phyloP scores from a whole-genome alignment of 306 rosid species.

The Castanea mollissima region DNA sequence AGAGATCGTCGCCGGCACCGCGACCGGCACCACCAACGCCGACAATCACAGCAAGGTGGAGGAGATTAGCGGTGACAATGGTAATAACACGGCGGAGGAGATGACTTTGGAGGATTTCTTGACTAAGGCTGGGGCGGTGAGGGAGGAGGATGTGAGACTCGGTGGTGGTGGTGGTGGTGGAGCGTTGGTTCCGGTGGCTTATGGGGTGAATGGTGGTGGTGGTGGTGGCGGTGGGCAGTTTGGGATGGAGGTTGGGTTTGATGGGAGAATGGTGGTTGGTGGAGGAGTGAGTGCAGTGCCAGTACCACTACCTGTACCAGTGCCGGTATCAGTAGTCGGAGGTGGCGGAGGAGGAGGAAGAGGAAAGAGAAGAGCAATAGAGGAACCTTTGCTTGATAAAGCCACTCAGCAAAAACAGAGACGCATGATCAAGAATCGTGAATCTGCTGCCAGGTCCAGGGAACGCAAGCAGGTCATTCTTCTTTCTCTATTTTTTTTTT shows the following conservation, averaged over 20 bases:
- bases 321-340: background rate
- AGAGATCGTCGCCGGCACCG: constrained; percentile 48
- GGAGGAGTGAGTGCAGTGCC: constrained; percentile 23
- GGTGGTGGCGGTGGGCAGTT: constrained; percentile 32
- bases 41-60: background rate
- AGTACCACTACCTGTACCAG: background rate
- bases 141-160: constrained; percentile 49
- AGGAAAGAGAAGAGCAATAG: constrained; percentile 63
- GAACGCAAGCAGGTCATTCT: constrained; percentile 78
- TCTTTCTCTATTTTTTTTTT: no score
- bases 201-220: constrained; percentile 11
- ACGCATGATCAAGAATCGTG: constrained; percentile 90
- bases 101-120: constrained; percentile 72
- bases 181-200: constrained; percentile 12
- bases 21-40: background rate
- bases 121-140: constrained; percentile 51
- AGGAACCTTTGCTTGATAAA: constrained; percentile 59
- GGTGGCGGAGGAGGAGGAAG: constrained; percentile 21
- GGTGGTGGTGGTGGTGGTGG: constrained; percentile 15
- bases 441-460: constrained; percentile 90
- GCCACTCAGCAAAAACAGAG: constrained; percentile 83
- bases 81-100: constrained; percentile 4
- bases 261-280: constrained; percentile 20
- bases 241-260: constrained; percentile 33
- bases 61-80: constrained; percentile 12